Evolutionary conservation across 352 stramenopile species (phyloP).

Genomic region (Phytophthora foliorum): DNA sequence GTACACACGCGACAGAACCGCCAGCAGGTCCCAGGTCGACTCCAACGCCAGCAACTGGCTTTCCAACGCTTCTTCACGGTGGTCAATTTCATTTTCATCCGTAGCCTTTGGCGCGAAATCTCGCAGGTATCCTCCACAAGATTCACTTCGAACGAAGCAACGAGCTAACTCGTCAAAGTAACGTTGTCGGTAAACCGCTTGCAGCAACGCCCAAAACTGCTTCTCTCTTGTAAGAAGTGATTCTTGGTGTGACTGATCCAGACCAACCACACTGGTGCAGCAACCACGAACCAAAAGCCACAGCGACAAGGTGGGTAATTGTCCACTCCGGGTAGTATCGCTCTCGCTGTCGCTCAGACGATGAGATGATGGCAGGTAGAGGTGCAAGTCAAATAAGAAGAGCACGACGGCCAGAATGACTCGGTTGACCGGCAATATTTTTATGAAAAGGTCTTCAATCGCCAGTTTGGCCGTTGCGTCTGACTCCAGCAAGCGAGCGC

Average conservation of each 20-base stretch:
- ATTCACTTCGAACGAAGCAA: constrained; percentile 49
- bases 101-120: constrained; percentile 22
- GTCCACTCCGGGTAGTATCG: background rate
- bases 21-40: constrained; percentile 40
- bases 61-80: constrained; percentile 35
- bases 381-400: constrained; percentile 80
- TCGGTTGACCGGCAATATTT: constrained; percentile 42
- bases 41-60: constrained; percentile 42
- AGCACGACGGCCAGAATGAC: constrained; percentile 61
- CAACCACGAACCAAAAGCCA: constrained; percentile 67
- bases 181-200: constrained; percentile 48
- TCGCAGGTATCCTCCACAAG: constrained; percentile 52
- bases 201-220: constrained; percentile 67
- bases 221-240: constrained; percentile 39
- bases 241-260: constrained; percentile 32
- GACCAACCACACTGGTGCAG: constrained; percentile 31
- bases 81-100: background rate
- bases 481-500: background rate
- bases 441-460: constrained; percentile 23
- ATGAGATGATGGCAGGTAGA: constrained; percentile 79
- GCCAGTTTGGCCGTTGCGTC: constrained; percentile 11
- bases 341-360: constrained; percentile 21
- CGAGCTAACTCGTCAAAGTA: constrained; percentile 51
- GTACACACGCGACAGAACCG: constrained; percentile 32
- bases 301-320: constrained; percentile 58